These are phyloP conservation scores for Solanum aculeatissimum DNA, from an alignment of 305 asterid genomes.

Conservation along the genomic window DNA sequence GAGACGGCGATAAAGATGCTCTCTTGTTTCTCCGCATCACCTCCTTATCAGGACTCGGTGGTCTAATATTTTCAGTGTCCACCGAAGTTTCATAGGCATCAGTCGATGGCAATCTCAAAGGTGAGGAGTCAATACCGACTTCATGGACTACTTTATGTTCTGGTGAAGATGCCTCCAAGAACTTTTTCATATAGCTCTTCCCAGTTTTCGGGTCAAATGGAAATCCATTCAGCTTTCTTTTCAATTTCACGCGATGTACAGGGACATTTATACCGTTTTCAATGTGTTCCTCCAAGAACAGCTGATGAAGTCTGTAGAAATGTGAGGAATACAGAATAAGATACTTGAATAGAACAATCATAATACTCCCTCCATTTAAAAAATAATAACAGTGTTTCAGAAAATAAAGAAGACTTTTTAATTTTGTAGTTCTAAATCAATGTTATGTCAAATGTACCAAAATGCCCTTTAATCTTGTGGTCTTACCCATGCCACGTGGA, in stretches of 20 bases:
- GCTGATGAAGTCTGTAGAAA: conserved; percentile 73
- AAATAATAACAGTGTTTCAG: no score
- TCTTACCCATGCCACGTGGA: no score
- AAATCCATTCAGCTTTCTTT: conserved; percentile 80
- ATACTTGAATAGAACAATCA: conserved; percentile 1
- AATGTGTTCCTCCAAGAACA: conserved; percentile 76
- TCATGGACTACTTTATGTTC: conserved; percentile 57
- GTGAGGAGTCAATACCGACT: conserved; percentile 28
- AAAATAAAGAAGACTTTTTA: no score
- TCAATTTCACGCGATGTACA: conserved; percentile 48
- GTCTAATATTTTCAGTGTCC: conserved; percentile 32
- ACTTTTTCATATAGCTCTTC: conserved; percentile 80
- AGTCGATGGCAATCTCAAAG: conserved; percentile 24
- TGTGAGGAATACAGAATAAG: neutral
- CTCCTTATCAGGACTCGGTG: conserved; percentile 32
- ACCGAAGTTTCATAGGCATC: conserved; percentile 22
- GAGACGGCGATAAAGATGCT: conserved; percentile 32
- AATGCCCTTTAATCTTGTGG: no score
- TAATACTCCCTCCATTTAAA: neutral
- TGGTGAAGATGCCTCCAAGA: conserved; percentile 51
- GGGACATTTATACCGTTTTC: conserved; percentile 48
- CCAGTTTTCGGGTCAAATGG: conserved; percentile 68
- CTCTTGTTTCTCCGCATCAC: conserved; percentile 27
- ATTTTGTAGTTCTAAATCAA: no score
- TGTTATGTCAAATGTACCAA: no score